Evolutionary conservation across 192 early-diverging fungal genomes (phyloP), one percentile per base, ranked within the genome.

Genomic region (Diversispora eburnea): DNA sequence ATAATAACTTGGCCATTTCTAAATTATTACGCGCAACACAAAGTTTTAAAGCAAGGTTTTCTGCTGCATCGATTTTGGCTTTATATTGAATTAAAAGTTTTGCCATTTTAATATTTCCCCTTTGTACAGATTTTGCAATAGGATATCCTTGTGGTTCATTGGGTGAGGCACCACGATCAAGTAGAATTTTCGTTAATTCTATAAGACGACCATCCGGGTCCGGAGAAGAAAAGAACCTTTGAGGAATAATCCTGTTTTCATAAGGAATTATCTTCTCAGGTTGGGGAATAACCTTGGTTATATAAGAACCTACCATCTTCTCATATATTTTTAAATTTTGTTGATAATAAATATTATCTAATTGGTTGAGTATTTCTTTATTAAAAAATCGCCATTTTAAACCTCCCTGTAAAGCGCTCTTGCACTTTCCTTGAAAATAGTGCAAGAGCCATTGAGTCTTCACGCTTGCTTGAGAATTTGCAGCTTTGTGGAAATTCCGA

Each of bases 101-200:
- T 0, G 78, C 78, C 41, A 75, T 72, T 15, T 65, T 48, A 9
- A 76, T 25, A 10, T 58, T 60, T 10, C 83, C 83, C 12, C 79
- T 46, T 47, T 74, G 73, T 10, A 74, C 76, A 19, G 78, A 78
- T 64, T 82, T 79, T 17, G 82, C 77, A 22, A 84, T 57, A 43
- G 83, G 83, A 56, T 82, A 84, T 3, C 76, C 78, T 13, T 82
- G 57, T 3, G 80, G 78, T 60, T 74, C 67, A 39, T 68, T 72
- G 8, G 77, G 67, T 3, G 74, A 80, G 9, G 77, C 80, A 12
- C 78, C 77, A 57, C 83, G 67, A n/a, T 76, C 20, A 6, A 84
- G 55, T 4, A 84, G 22, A 19, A 54, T 42, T n/a, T 70, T 63
- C 33, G 76, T 59, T 15, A 84, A 22, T 19, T 55, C 61, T 10